Conservation (phyloP, 1,284 basidiomycete species). For the Cryptococcus sp. region DNA sequence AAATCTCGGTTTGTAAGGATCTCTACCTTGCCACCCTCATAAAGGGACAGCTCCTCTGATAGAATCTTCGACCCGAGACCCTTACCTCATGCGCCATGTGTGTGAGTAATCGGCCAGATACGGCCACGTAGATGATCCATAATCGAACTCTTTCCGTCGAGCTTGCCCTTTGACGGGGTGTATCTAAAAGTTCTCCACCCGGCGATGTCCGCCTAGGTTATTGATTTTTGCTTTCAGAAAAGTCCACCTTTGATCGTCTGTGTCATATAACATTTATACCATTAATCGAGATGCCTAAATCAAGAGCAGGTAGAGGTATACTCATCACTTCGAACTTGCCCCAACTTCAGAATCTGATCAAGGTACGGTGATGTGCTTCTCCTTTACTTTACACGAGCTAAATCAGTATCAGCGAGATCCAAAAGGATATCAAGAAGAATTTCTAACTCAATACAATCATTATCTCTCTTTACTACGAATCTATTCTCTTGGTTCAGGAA, state of each 20-base stretch:
- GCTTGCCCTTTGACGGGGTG: no score
- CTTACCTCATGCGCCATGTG: no score
- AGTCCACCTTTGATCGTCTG: not conserved
- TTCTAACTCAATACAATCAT: conserved; percentile 97
- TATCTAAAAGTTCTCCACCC: not conserved
- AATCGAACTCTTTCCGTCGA: no score
- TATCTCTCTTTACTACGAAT: conserved; percentile 84
- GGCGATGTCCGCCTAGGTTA: not conserved
- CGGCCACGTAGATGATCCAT: no score
- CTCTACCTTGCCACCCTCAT: no score
- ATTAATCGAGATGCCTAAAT: conserved; percentile 35
- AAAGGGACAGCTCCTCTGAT: no score
- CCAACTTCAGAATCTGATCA: conserved; percentile 89
- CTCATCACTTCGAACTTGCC: conserved; percentile 57
- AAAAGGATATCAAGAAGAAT: conserved; percentile 87
- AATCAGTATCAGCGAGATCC: conserved; percentile 65
- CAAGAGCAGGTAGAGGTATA: conserved; percentile 39
- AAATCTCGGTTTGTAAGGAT: no score
- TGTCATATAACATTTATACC: not conserved
- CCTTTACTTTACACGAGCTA: conserved; percentile 15
- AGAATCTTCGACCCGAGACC: no score
- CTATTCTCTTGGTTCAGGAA: conserved; percentile 34
- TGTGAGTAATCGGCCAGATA: no score
- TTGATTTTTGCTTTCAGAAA: not conserved
- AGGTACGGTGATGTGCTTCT: conserved; percentile 43